Base-by-base conservation (phyloP, 2,329 filamentous ascomycete genomes). In the Arthroderma sp. region DNA sequence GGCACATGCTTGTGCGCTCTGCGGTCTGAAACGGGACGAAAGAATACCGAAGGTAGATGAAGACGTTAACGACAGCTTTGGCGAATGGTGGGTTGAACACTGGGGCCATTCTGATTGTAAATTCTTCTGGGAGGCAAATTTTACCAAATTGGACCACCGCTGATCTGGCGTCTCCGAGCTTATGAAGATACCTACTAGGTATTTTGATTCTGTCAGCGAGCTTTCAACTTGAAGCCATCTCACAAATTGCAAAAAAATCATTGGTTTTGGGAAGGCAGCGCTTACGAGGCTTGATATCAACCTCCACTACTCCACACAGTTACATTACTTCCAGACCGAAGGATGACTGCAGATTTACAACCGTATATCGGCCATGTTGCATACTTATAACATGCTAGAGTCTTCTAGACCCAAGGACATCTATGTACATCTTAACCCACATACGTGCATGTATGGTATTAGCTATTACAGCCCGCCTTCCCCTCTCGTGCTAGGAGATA, bases 51-150 rank as follows among this genome's bases (percentile, higher is more conserved):
- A 80, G 57, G 75, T 91, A 31, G 87, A 94, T 56, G 68, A 80
- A 43, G 73, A 80, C 28, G 78, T 93, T 6, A 80, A 89, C 55
- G 89, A 96, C 61, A 87, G 83, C 60, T 95, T 95, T 69, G 87
- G 86, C 8, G 89, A 96, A 67, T 96, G 87, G 85, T 96, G 89
- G 89, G 71, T 83, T 36, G 87, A 95, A 38, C 81, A 89, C 61
- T 88, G 86, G 82, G 85, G 82, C 0, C 83, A 88, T 63, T 69
- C 77, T 49, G 75, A 77, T 15, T 96, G 89, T 64, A 77, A 77
- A 59, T 81, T 83, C 50, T 94, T 94, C 57, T 96, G 89, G 89
- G 67, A 81, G 47, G 72, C 81, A 54, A 81, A 93, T 61, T 83
- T 84, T 61, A 71, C 71, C 43, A 71, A 72, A 47, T 67, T 94